Percentiles rank a stretch among this genome's conserved stretches.
Conservation (phyloP, 768 basidiomycete species). For the Psilocybe cyanescens region DNA sequence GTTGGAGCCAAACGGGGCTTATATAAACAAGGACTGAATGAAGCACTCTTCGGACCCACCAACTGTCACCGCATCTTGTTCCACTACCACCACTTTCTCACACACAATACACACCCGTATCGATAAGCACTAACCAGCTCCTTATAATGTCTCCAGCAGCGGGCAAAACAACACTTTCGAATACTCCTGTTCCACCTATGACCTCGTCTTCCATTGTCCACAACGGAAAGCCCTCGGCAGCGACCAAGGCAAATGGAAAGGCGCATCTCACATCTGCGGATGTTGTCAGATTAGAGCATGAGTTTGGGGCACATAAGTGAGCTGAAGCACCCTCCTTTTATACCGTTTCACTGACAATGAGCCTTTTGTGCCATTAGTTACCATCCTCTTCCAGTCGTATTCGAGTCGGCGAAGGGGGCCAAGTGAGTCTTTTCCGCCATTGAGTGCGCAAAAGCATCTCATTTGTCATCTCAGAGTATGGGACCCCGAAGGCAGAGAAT, state of each 20-base stretch:
- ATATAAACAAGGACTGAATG: slow-evolving; percentile 14
- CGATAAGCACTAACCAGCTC: not conserved
- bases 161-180: not conserved
- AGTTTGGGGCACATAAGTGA: slow-evolving; percentile 90
- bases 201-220: not conserved
- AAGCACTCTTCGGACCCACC: slow-evolving; percentile 11
- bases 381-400: slow-evolving; percentile 93
- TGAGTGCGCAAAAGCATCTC: slow-evolving; percentile 11
- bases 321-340: slow-evolving; percentile 31
- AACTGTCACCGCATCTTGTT: slow-evolving; percentile 9
- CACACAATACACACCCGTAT: slow-evolving; percentile 1
- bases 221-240: slow-evolving; percentile 11
- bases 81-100: slow-evolving; percentile 12
- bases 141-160: slow-evolving; percentile 14
- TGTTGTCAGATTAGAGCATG: slow-evolving; percentile 80
- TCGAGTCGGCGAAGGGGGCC: slow-evolving; percentile 87
- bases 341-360: slow-evolving; percentile 39
- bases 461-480: slow-evolving; percentile 57
- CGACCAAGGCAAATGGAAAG: slow-evolving; percentile 17
- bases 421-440: slow-evolving; percentile 67
- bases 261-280: slow-evolving; percentile 38
- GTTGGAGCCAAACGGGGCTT: slow-evolving; percentile 9
- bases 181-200: slow-evolving; percentile 1
- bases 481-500: slow-evolving; percentile 94
- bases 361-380: slow-evolving; percentile 72